These are phyloP conservation scores for Corylus heterophylla DNA, from an alignment of 306 rosid genomes.

Conservation along the genomic window DNA sequence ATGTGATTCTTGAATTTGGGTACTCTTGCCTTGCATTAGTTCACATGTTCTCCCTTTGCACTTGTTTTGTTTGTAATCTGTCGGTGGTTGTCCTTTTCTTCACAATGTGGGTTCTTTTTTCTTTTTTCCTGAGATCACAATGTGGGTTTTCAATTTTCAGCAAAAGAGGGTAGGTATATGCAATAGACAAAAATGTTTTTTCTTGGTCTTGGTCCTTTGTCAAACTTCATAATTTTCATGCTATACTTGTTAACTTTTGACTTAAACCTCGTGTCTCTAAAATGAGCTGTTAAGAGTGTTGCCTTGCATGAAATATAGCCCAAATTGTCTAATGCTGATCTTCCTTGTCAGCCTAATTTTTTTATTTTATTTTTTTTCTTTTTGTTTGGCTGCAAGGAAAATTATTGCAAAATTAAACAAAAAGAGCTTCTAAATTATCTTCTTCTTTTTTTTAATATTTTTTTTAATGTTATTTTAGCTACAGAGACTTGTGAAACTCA, in stretches of 20 bases:
- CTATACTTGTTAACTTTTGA: neutral
- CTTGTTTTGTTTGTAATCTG: constrained; percentile 1
- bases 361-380: neutral
- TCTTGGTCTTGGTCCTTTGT: neutral
- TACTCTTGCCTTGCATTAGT: neutral
- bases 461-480: neutral
- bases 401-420: neutral
- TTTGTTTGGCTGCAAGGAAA: neutral
- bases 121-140: neutral
- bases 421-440: too few species aligned
- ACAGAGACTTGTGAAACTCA: neutral
- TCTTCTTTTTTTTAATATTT: too few species aligned
- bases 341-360: neutral
- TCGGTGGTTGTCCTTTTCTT: neutral
- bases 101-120: neutral
- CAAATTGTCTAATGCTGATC: constrained; percentile 3
- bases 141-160: neutral
- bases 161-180: neutral
- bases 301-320: neutral
- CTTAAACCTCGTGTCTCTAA: neutral
- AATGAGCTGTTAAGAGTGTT: neutral
- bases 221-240: neutral
- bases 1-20: neutral
- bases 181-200: neutral
- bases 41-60: neutral